Evolutionary conservation across 1,139 yeast genomes (phyloP).

Genomic region (Protomyces arabidopsidicola): DNA sequence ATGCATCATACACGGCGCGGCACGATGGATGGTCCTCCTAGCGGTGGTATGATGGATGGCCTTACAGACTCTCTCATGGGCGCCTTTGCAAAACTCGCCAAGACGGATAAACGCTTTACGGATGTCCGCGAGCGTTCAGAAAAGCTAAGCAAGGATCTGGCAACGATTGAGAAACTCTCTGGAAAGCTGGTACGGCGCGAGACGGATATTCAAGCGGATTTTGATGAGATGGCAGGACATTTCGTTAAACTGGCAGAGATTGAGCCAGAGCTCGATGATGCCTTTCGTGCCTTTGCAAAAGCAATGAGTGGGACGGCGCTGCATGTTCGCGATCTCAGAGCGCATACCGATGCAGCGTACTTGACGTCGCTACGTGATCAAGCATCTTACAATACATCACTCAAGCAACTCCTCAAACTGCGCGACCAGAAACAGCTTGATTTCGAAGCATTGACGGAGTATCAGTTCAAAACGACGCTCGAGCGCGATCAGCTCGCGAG

Average conservation of each 20-base stretch:
- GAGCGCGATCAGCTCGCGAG: constrained; percentile 62
- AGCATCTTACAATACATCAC: constrained; percentile 74
- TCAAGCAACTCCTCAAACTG: constrained; percentile 69
- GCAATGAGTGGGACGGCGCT: constrained; percentile 50
- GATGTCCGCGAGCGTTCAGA: constrained; percentile 80
- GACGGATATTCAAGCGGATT: constrained; percentile 66
- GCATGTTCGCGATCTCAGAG: constrained; percentile 47
- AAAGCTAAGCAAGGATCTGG: constrained; percentile 75
- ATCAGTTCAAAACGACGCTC: constrained; percentile 60
- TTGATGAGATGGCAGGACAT: constrained; percentile 65
- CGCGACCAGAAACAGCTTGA: constrained; percentile 91
- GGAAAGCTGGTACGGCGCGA: constrained; percentile 68
- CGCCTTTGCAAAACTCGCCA: constrained; percentile 75
- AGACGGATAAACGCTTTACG: constrained; percentile 71
- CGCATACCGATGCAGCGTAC: constrained; percentile 73
- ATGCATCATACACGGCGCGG: constrained; percentile 41
- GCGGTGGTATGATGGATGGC: constrained; percentile 51
- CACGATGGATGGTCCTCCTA: constrained; percentile 30
- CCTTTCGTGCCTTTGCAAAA: constrained; percentile 52
- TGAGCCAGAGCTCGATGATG: constrained; percentile 47
- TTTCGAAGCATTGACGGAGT: constrained; percentile 77
- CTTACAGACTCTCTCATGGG: constrained; percentile 85
- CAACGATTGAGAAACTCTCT: constrained; percentile 73
- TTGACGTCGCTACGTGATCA: constrained; percentile 78
- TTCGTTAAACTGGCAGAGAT: constrained; percentile 62